Conservation (phyloP, 169 alveolate species). For the Cyclospora cayetanensis region DNA sequence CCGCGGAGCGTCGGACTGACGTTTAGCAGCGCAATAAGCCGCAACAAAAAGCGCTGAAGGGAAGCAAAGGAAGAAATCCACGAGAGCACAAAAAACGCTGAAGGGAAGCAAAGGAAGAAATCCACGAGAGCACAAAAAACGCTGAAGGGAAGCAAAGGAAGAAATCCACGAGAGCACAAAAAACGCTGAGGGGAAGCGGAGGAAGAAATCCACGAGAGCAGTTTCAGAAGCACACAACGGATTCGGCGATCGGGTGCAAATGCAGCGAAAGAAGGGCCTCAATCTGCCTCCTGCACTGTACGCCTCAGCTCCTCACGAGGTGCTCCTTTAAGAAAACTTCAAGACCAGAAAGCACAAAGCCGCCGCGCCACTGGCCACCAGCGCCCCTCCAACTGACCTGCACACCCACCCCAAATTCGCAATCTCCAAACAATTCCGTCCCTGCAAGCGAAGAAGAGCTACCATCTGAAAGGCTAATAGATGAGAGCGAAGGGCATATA, state of each 20-base stretch:
- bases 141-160: no score
- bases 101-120: no score
- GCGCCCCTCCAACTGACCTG: constrained; percentile 76
- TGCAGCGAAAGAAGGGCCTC: no score
- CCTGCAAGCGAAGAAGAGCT: background rate
- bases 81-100: no score
- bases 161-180: no score
- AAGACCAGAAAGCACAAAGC: constrained; percentile 77
- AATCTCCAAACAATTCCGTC: no score
- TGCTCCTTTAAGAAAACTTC: constrained; percentile 78
- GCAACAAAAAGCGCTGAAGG: constrained; percentile 62
- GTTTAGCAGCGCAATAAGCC: constrained; percentile 79
- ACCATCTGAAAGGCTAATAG: background rate
- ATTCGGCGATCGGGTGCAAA: no score
- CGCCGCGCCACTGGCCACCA: constrained; percentile 78
- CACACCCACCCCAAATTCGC: background rate
- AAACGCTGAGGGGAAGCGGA: no score
- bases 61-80: no score
- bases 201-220: no score
- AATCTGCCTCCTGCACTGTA: background rate
- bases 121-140: no score
- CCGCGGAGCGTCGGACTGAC: constrained; percentile 80
- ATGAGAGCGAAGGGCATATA: background rate
- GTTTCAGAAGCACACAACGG: no score
- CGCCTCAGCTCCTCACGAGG: constrained; percentile 43